Evolutionary conservation across 257 asterid species (phyloP), one percentile per base, ranked within the genome.

Genomic region (Cinchona pubescens): DNA sequence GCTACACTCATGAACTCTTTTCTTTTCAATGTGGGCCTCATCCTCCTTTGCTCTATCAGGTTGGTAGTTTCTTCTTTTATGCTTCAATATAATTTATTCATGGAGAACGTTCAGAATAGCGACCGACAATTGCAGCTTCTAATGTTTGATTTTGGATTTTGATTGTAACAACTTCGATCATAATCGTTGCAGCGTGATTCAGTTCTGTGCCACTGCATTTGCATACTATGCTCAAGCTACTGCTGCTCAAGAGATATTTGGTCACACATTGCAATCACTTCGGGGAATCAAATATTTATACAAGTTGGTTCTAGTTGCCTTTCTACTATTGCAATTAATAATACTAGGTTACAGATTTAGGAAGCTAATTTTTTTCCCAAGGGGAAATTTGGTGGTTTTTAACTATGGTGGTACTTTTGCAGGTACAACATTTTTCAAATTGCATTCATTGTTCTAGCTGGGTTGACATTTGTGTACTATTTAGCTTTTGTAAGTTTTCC

Each of bases 211-310:
- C 79, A 95, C 98, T 27, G 98, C 99, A 32, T 95, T 95, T 80
- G 99, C 89, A 62, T 95, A 91, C 77, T 95, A 95, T 67, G 90
- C 99, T 65, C 99, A 90, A 83, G 99, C 98, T 43, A 95, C 99
- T 65, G 98, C 99, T 45, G 99, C 99, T 80, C 99, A 95, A 92
- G 99, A 95, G 91, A 95, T 95, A 80, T 95, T 92, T 78, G 94
- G 99, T 70, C 99, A 95, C 82, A 95, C 97, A 3, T 73, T 95
- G 85, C 97, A 95, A 76, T 95, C 99, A 64, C 99, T 95, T 79
- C 92, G 98, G 46, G 99, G 99, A 76, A 92, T 95, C 70, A 95
- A 92, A 85, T 95, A 95, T 81, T 79, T 95, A 75, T 95, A 95
- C 96, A 92, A 95, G 99, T 95, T 69, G 80, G 99, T 83, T 74